These are phyloP conservation scores for Pistacia vera DNA, from an alignment of 345 rosid genomes.

Conservation along the genomic window DNA sequence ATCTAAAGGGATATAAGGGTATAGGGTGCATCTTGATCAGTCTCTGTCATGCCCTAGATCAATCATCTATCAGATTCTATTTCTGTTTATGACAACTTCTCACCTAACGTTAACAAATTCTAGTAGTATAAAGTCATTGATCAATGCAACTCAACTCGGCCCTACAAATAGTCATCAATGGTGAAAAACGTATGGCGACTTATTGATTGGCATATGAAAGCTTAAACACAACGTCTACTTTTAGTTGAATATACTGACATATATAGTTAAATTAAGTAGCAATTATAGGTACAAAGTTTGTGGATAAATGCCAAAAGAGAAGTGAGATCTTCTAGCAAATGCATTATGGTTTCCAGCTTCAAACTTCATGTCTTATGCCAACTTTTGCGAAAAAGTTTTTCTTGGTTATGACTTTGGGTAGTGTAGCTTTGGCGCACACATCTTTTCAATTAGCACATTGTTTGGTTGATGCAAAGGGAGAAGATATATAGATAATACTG, in stretches of 20 bases:
- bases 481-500: neutral
- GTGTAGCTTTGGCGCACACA: too few species aligned
- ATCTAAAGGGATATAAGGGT: too few species aligned
- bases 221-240: too few species aligned
- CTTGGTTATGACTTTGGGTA: constrained; percentile 1
- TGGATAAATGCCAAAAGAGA: constrained; percentile 24
- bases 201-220: too few species aligned
- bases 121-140: neutral
- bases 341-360: constrained; percentile 36
- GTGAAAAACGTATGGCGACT: neutral
- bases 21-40: too few species aligned
- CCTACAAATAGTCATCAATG: neutral
- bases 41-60: neutral
- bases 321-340: neutral
- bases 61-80: neutral
- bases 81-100: neutral
- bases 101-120: neutral
- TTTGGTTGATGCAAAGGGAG: neutral
- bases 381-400: constrained; percentile 10
- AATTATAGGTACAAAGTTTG: constrained; percentile 6
- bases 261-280: constrained; percentile 5
- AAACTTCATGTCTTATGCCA: constrained; percentile 26
- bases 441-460: neutral
- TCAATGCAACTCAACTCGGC: neutral
- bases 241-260: neutral